Percentiles rank a stretch among this genome's conserved stretches.
phyloP scores from a whole-genome alignment of 2,329 filamentous ascomycete genomes.

The Eurotiales sp. region DNA sequence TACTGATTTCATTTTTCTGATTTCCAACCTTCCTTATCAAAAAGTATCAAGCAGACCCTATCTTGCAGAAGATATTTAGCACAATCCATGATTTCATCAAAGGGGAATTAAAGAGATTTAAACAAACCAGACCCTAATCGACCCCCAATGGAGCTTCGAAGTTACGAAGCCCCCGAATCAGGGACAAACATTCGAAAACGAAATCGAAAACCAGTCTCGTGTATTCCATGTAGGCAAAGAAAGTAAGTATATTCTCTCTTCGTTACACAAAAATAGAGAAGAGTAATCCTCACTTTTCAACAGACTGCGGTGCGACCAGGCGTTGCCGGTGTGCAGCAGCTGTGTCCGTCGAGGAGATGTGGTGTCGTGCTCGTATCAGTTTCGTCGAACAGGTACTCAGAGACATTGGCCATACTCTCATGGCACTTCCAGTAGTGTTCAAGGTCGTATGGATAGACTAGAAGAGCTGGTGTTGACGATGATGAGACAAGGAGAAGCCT shows the following conservation, averaged over 20 bases:
- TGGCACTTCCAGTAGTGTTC: neutral
- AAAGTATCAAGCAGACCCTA: no score
- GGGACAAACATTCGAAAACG: neutral
- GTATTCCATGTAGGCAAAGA: slow-evolving; percentile 1
- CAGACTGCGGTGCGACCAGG: slow-evolving; percentile 6
- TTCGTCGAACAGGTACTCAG: neutral
- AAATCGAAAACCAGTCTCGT: neutral
- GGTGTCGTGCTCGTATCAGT: slow-evolving; percentile 7
- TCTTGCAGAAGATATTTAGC: no score
- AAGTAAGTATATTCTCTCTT: neutral
- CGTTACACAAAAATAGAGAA: no score
- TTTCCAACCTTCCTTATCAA: no score
- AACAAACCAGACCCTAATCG: no score
- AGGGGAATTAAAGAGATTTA: no score
- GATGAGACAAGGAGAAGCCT: neutral
- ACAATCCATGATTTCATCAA: no score
- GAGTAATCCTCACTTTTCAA: neutral
- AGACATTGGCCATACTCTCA: slow-evolving; percentile 1
- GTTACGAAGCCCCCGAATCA: neutral
- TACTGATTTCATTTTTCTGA: no score
- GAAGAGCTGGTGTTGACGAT: slow-evolving; percentile 2
- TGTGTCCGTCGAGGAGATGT: slow-evolving; percentile 6
- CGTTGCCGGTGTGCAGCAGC: neutral
- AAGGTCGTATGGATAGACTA: slow-evolving; percentile 5
- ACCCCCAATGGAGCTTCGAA: no score